Base-by-base conservation (phyloP, 345 rosid species). In the Firmiana major region DNA sequence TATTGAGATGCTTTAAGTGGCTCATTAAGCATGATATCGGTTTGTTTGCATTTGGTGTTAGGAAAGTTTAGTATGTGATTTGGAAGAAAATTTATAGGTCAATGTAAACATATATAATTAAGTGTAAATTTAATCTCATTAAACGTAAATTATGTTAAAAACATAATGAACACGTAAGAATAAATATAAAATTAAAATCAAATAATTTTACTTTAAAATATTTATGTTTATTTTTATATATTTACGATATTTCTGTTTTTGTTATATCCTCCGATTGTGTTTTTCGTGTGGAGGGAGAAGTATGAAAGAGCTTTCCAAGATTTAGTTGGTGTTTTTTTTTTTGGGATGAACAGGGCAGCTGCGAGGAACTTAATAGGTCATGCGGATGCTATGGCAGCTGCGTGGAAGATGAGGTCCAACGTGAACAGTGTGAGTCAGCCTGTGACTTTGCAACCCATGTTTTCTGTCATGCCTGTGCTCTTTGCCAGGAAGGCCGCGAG, bases 401-500 rank as follows among this genome's bases (percentile, higher is more conserved):
- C 68, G 78, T 90, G 63, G 94, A 93, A 75, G 90, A 95, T 17
- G 92, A 92, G 70, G 1, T 85, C 84, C 92, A 87, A 71, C 94
- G 87, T 45, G 97, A 93, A 81, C 90, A 83, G 19, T 88, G 93
- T 1, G 99, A 95, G 78, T 76, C 91, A 0, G 81, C 91, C 9
- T 95, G 97, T 66, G 97, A 95, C 83, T 81, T 90, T 58, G 89
- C 87, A 53, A 90, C 93, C 0, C 97, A 95, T 77, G 84, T 93
- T 9, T 86, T 89, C 80, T 96, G 99, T 77, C 98, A 96, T 81
- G 19, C 78, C 9, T 93, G 98, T 54, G 97, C 99, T 5, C 91
- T 96, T 79, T 92, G 98, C 88, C 99, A 96, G 85, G 99, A 96
- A 87, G 99, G 97, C 4, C 98, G 94, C 11, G 98, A 93, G 91